Conservation (phyloP, 805 yeast genomes). For the Kodamaea laetipori region DNA sequence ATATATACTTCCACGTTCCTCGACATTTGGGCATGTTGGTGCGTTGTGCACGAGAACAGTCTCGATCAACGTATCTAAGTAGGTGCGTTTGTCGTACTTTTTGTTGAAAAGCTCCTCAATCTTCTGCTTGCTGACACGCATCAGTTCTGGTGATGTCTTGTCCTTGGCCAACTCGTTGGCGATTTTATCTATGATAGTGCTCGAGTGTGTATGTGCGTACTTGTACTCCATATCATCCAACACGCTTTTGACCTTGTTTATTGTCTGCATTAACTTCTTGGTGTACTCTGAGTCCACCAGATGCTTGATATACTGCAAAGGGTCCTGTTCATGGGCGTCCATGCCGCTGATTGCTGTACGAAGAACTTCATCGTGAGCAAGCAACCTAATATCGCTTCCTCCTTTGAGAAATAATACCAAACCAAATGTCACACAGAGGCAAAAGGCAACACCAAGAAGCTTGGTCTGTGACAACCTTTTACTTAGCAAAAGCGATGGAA, state of each 20-base stretch:
- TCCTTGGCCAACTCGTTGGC: constrained; percentile 8
- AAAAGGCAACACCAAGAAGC: neutral
- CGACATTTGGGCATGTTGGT: constrained; percentile 8
- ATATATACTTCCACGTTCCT: constrained; percentile 1
- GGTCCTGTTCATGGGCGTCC: constrained; percentile 9
- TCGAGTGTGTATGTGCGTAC: constrained; percentile 4
- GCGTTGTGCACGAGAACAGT: constrained; percentile 12
- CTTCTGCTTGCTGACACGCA: constrained; percentile 5
- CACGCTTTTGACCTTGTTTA: constrained; percentile 7
- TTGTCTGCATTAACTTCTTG: constrained; percentile 7
- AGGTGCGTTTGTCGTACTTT: constrained; percentile 12
- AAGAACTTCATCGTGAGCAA: constrained; percentile 10
- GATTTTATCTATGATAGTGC: constrained; percentile 3
- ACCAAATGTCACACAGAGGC: neutral
- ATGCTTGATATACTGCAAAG: constrained; percentile 8
- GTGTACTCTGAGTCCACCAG: constrained; percentile 13
- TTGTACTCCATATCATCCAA: constrained; percentile 6
- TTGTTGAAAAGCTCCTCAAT: constrained; percentile 10
- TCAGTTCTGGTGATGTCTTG: neutral
- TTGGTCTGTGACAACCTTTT: neutral
- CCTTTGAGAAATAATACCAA: neutral
- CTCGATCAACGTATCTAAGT: constrained; percentile 14
- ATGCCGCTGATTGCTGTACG: constrained; percentile 5
- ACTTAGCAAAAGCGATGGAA: neutral
- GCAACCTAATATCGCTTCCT: neutral